Base-by-base conservation (phyloP, 1,139 yeast species). In the Zygosaccharomyces sapae region DNA sequence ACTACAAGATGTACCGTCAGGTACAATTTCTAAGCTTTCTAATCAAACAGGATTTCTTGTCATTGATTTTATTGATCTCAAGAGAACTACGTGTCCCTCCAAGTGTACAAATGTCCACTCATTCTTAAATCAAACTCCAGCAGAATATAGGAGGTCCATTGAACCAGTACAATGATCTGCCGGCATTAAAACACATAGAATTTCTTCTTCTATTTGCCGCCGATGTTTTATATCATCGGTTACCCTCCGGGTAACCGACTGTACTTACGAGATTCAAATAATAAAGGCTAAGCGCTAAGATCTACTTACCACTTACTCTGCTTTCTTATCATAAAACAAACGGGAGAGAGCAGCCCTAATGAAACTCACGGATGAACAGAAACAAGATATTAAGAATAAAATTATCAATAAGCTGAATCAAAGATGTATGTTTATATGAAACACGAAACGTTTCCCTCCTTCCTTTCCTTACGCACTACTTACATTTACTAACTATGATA, bases 351-450 rank as follows among this genome's bases (percentile, higher is more conserved):
- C n/a, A 16, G n/a, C 18, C 9, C 4, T 20, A 24, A 38, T 38
- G 49, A 30, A 29, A 12, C 24, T 52, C 29, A 50, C 38, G n/a
- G 50, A 44, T 20, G 40, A 47, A 38, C 43, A 38, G 20, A 46
- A 27, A 29, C 44, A 31, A 10, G 42, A 45, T 33, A 13, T 34
- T 25, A 48, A 40, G 45, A 24, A 27, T 16, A 38, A 42, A 22
- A 42, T 54, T 9, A 31, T 53, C 9, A 24, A 33, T 22, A 40
- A 45, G 24, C 43, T 53, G 44, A 47, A 46, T 22, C 49, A 45
- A 19, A 46, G 46, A 30, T 46, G 56, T 54, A 52, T 49, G 56
- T 51, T 29, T 18, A 24, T 12, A 16, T 13, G 34, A 6, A 5
- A 31, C 27, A 7, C 27, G 27, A 8, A 9, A 13, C 8, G 3